Conservation (phyloP, 495 filamentous ascomycete genomes). For the Aspergillus coremiiformis region DNA sequence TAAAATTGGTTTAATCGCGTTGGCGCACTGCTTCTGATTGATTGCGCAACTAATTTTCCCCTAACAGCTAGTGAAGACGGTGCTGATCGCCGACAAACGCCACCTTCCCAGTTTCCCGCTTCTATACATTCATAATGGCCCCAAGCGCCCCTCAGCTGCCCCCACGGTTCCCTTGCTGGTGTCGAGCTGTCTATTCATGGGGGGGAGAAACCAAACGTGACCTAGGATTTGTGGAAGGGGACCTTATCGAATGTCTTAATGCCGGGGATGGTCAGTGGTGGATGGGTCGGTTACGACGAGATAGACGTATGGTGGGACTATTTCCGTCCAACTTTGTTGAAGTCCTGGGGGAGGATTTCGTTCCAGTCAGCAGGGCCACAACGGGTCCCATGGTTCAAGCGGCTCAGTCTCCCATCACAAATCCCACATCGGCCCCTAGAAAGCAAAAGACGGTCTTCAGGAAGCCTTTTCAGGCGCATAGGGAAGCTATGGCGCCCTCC, state of each 20-base stretch:
- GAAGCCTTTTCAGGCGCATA: conserved; percentile 50
- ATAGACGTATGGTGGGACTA: conserved; percentile 77
- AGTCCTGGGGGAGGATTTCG: conserved; percentile 75
- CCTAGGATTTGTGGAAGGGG: conserved; percentile 92
- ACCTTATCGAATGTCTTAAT: conserved; percentile 96
- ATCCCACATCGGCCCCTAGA: conserved; percentile 42
- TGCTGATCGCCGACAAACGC: background rate
- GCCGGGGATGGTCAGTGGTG: conserved; percentile 98
- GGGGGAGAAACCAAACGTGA: conserved; percentile 94
- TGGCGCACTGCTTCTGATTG: background rate
- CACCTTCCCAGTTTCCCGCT: background rate
- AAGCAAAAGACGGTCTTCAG: conserved; percentile 45
- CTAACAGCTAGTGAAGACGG: background rate
- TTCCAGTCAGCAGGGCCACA: conserved; percentile 65
- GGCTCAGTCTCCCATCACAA: conserved; percentile 34
- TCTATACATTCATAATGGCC: conserved; percentile 38
- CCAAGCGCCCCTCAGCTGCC: conserved; percentile 62
- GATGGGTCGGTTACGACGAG: conserved; percentile 83
- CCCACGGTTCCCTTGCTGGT: conserved; percentile 90
- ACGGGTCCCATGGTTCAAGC: conserved; percentile 58
- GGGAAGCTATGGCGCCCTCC: conserved; percentile 40
- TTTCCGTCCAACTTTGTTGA: conserved; percentile 98
- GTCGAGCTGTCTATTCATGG: conserved; percentile 91
- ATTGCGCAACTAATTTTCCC: background rate
- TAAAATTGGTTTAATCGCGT: background rate